Evolutionary conservation across 257 asterid species (phyloP), one percentile per base, ranked within the genome.

Genomic region (Cynanchum wilfordii): DNA sequence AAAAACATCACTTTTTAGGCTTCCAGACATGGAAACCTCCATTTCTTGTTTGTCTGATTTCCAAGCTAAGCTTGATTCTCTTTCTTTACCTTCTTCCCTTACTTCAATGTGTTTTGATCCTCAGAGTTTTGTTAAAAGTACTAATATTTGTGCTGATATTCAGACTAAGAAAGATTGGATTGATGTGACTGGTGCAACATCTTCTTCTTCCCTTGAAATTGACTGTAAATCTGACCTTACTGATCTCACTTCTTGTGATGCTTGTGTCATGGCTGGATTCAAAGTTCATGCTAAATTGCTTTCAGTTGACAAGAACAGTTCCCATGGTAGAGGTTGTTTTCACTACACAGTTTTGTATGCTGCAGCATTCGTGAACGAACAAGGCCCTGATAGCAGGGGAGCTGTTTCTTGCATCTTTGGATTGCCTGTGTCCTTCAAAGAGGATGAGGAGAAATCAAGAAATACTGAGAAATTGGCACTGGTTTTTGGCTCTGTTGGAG

Each of bases 381-480:
- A 82, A 6, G 92, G 96, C 63, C 90, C 93, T 22, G 73, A 65
- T 7, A 86, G 89, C 65, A n/a, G 4, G 6, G 88, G 96, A 1
- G 78, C 86, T 10, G 76, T 86, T 29, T 81, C 87, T 0, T 89
- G 96, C 82, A 80, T 87, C 55, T 81, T 89, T 36, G 90, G 90
- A 0, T 73, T 89, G 70, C 90, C 93, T 38, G 33, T 87, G 71
- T 45, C 42, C 11, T 57, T 40, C 19, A 58, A 66, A 57, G 45
- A 66, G 47, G 47, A 66, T 47, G 45, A 66, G 47, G 47, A 42
- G 11, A 70, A 50, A 56, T 64, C 81, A 2, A 64, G 58, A 30
- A 64, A 42, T 13, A 30, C 40, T 2, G 27, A 52, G 3, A 70
- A 76, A 64, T 69, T 72, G 73, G 78, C 49, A 60, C 50, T 82